Evolutionary conservation across 345 rosid species (phyloP), one percentile per base, ranked within the genome.

Genomic region (Populus nigra): DNA sequence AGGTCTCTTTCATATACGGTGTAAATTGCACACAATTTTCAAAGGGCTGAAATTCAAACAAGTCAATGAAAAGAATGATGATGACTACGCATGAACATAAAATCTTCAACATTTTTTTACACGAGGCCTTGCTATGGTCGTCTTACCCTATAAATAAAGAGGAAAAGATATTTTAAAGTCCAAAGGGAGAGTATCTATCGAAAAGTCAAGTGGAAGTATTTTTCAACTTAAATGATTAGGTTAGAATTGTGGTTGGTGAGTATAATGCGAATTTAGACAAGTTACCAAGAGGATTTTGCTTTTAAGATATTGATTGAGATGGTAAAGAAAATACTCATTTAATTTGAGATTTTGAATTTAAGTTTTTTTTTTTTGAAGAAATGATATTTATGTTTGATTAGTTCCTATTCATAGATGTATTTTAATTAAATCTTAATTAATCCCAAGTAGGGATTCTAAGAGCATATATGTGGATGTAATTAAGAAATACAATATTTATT

Each of bases 41-140:
- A 61, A 78, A 53, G 23, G 29, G 35, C 71, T 59, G 20, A 10
- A 55, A 16, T 49, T 75, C 79, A 57, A 68, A 62, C 41, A 79
- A 76, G 84, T 81, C 86, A 86, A 81, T 76, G 72, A 74, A 49
- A 77, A 27, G 71, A 73, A 47, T 69, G 8, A 33, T 45, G 12
- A n/a, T 59, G 23, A 0, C 69, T 29, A 9, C 6, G 16, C 17
- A n/a, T 50, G 65, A 57, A 12, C 43, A 23, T 47, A 12, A 20
- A 71, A 71, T 50, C 39, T 71, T 59, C 23, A n/a, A 29, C n/a
- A 31, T 71, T 5, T 10, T 49, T 31, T 18, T 27, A 45, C 33
- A 31, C 41, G n/a, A n/a, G 22, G 7, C 36, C 76, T 59, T 20
- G 45, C 68, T 13, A 59, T 22, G 33, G 22, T 57, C 12, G 27